Evolutionary conservation across 73 alveolate species (phyloP).

Genomic region (Paraurostyla sp.): DNA sequence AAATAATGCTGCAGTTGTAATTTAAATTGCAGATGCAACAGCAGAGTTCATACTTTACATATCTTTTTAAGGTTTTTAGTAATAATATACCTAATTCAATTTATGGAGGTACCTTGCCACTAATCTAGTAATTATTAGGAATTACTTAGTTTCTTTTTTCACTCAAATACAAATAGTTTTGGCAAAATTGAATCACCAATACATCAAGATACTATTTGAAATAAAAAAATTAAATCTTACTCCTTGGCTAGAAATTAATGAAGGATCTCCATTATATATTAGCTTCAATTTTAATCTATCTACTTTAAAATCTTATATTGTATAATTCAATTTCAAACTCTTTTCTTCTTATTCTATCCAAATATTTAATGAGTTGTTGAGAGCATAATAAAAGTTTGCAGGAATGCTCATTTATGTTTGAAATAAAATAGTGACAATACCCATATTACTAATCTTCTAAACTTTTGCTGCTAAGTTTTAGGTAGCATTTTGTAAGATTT

Average conservation of each 20-base stretch:
- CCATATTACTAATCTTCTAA: too few relatives aligned
- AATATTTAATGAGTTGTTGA: too few relatives aligned
- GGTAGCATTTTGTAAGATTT: too few relatives aligned
- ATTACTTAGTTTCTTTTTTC: neutral
- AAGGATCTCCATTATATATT: neutral
- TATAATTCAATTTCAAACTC: neutral
- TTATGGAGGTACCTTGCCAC: neutral
- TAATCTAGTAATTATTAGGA: neutral
- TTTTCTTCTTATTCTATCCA: too few relatives aligned
- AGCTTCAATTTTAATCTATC: neutral
- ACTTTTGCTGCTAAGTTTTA: too few relatives aligned
- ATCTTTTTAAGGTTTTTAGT: neutral
- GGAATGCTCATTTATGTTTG: too few relatives aligned
- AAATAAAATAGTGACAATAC: too few relatives aligned
- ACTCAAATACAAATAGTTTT: neutral
- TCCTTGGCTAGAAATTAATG: neutral
- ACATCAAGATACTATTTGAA: neutral
- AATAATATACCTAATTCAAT: neutral
- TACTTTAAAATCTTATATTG: neutral
- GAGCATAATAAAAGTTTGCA: too few relatives aligned
- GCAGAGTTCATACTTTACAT: neutral
- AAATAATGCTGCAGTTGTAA: neutral
- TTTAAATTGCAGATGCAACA: neutral
- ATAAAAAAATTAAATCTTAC: neutral
- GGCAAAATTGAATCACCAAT: neutral